Evolutionary conservation across 164 flowering plant genomes (phyloP), one percentile per base, ranked within the genome.

Genomic region (Vitis rotundifolia): DNA sequence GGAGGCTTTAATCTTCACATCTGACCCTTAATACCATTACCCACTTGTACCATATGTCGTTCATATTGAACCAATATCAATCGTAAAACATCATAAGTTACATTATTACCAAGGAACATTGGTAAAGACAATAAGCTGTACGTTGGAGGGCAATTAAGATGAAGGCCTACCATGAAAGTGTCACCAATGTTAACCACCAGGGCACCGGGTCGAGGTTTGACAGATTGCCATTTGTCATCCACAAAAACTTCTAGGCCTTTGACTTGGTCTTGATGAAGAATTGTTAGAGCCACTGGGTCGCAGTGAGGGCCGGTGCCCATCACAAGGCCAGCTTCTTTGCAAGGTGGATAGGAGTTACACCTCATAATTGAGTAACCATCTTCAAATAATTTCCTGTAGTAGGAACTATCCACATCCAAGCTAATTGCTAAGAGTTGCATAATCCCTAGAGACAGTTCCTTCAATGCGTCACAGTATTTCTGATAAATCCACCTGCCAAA

Each of bases 231-330:
- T 19, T 19, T 22, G 48, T 29, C 8, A 10, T n/a, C 11, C 9
- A 47, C 64, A 31, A 61, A 61, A 47, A 61, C 64, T 19, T 61
- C 47, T 5, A 61, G 64, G 14, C 64, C 64, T 7, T 47, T 47
- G 8, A 61, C 64, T 31, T 61, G 64, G 64, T 61, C 64, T n/a
- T 61, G 64, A 47, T 61, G 64, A 47, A 61, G 64, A 13, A 61
- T 61, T 11, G 64, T 61, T 13, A 61, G 16, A 12, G 64, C 28
- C 3, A 47, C 37, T 11, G 64, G 64, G 64, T 61, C 64, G 64
- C 44, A 61, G 48, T 61, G 64, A 26, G 64, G 64, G 44, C 64
- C 64, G 6, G 64, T 61, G 14, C 64, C 64, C 64, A 61, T 61
- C 48, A 47, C 22, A 31, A 61, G 48, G 47, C 47, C 48, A 13